Percentiles rank a stretch among this genome's conserved stretches.
Evolutionary conservation across 495 filamentous ascomycete species (phyloP).

Genomic region (Penicillium coprophilum): DNA sequence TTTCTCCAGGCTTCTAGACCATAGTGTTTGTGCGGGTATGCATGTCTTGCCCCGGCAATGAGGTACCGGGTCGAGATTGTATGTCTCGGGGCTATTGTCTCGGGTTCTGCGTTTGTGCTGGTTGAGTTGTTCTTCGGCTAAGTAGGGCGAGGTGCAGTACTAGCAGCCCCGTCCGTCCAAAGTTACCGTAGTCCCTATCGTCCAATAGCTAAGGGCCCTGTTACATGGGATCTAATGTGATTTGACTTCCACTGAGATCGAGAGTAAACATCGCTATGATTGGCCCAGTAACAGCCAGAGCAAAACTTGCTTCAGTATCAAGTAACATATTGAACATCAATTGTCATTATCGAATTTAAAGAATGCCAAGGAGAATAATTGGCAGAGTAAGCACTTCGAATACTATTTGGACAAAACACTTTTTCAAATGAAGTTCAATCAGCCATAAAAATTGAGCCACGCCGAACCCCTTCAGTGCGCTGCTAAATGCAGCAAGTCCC

Average conservation of each 20-base stretch:
- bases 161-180: neutral
- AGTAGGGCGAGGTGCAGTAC: neutral
- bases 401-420: conserved; percentile 2
- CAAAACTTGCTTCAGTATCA: neutral
- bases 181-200: too few relatives aligned
- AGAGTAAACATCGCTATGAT: too few relatives aligned
- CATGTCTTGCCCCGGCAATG: neutral
- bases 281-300: too few relatives aligned
- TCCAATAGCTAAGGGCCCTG: too few relatives aligned
- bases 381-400: neutral
- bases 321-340: neutral
- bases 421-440: conserved; percentile 7
- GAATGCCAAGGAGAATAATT: too few relatives aligned
- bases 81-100: neutral
- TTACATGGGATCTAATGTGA: too few relatives aligned
- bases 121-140: neutral
- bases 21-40: neutral
- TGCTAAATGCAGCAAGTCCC: neutral
- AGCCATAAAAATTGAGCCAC: neutral
- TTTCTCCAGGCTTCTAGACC: neutral
- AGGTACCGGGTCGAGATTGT: neutral
- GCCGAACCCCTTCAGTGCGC: neutral
- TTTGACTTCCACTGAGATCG: too few relatives aligned
- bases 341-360: neutral
- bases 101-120: neutral